Percentiles rank a stretch among this genome's conserved stretches.
Conservation (phyloP, 352 stramenopile genomes). For the Globisporangium perplexum region DNA sequence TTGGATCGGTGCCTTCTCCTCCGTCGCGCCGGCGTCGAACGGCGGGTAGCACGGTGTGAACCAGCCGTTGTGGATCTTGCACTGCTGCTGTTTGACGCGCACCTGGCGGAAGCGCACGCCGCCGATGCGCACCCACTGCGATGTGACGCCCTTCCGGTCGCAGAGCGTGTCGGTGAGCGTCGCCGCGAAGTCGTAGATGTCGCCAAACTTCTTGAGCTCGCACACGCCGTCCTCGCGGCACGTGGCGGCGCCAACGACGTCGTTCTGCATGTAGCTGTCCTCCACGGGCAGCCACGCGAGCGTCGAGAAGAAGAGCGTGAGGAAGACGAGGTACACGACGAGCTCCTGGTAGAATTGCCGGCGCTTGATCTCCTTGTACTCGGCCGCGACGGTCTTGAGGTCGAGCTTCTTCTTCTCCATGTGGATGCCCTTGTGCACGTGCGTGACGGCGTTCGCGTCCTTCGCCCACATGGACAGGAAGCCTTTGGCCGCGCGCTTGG, state of each 20-base stretch:
- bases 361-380: constrained; percentile 88
- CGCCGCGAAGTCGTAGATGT: constrained; percentile 74
- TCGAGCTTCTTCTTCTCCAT: constrained; percentile 90
- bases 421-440: constrained; percentile 80
- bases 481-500: constrained; percentile 56
- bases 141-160: constrained; percentile 37
- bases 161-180: constrained; percentile 54
- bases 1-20: constrained; percentile 46
- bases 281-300: constrained; percentile 75
- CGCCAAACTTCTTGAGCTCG: constrained; percentile 63
- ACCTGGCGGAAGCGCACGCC: constrained; percentile 81
- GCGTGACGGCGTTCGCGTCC: constrained; percentile 28
- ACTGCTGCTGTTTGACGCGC: constrained; percentile 70
- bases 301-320: constrained; percentile 73
- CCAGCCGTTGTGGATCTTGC: constrained; percentile 55
- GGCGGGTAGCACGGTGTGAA: constrained; percentile 67
- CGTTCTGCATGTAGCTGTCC: constrained; percentile 81
- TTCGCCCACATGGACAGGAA: constrained; percentile 78
- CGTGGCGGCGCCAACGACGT: constrained; percentile 70
- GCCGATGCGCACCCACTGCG: constrained; percentile 73
- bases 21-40: constrained; percentile 39
- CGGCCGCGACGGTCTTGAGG: constrained; percentile 54
- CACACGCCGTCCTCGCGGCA: constrained; percentile 79
- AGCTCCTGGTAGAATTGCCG: constrained; percentile 87
- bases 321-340: constrained; percentile 78